Evolutionary conservation across 164 flowering plant species (phyloP).

Genomic region (Nelumbo lutea): DNA sequence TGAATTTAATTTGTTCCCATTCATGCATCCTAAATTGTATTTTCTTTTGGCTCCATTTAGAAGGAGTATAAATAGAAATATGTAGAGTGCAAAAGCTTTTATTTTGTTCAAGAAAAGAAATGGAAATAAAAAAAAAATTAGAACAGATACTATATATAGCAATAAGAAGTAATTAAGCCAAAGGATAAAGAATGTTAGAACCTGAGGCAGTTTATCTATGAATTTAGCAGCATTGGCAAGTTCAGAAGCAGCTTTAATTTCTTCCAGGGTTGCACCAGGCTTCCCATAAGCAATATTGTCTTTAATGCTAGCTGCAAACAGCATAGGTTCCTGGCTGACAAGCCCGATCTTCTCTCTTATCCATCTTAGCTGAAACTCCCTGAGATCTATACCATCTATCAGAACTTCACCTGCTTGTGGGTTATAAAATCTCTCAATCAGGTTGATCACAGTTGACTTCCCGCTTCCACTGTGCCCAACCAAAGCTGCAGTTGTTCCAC

Average conservation of each 20-base stretch:
- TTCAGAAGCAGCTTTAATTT: constrained; percentile 22
- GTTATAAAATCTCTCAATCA: constrained; percentile 14
- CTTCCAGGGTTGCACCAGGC: constrained; percentile 21
- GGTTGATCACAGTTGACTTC: constrained; percentile 26
- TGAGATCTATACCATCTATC: constrained; percentile 18
- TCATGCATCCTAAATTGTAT: no score
- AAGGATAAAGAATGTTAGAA: background rate
- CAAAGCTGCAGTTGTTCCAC: constrained; percentile 20
- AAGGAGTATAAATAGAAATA: no score
- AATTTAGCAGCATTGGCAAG: constrained; percentile 33
- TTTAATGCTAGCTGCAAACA: constrained; percentile 25
- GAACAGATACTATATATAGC: background rate
- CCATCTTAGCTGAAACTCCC: constrained; percentile 28
- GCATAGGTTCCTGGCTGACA: constrained; percentile 33
- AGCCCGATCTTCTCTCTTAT: constrained; percentile 29
- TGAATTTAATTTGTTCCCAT: no score
- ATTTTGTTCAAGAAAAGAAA: background rate
- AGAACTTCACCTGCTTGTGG: constrained; percentile 15
- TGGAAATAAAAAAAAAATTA: background rate
- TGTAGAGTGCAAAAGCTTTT: background rate
- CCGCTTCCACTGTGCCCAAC: constrained; percentile 32
- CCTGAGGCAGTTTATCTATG: constrained; percentile 26
- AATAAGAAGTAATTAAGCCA: background rate
- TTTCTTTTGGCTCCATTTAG: no score
- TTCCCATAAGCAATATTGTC: constrained; percentile 28